Evolutionary conservation across 2,329 filamentous ascomycete species (phyloP), one percentile per base, ranked within the genome.

Genomic region (Colletotrichum sp.): DNA sequence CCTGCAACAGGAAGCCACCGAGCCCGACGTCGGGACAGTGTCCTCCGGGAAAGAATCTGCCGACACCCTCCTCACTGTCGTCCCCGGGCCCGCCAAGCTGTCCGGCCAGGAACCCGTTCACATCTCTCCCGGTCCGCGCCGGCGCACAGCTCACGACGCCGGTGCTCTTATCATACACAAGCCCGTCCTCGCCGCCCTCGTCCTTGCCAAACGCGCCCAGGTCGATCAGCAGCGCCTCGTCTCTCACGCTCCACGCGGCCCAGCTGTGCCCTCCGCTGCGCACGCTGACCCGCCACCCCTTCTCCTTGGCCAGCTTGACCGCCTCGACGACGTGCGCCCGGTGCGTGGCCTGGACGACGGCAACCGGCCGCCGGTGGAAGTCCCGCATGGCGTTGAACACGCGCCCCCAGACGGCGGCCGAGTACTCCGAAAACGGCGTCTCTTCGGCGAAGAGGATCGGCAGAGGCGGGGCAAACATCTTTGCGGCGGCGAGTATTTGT

Each of bases 1-100:
- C 89, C 76, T 90, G 88, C 16, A 91, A 78, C 27, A 90, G 77
- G 74, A 90, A 90, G 0, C 89, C 89, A 0, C 88, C 88, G n/a
- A 90, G 76, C 11, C 87, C 89, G 21, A 90, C 89, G 78, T 90
- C 87, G 0, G 88, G 88, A 77, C 88, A 90, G 78, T 90, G 89
- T 0, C 89, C 89, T 1, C 87, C 87, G 0, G 84, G 82, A 76
- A 90, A 90, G 81, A 90, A 84, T 43, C 84, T 79, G 0, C 84
- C 86, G 18, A 54, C 43, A 15, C 71, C 71, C 59, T 72, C 70
- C 11, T 43, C 67, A 29, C 67, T 64, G 5, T 65, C 70, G 2
- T 72, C 66, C 5, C 36, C 70, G 3, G 70, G 70, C 29, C 70
- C 70, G 27, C 70, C 70, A 11, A 65, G 43, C 58, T 83, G 78